Evolutionary conservation across 441 rosid species (phyloP).

Genomic region (Arabidopsis hybrid): DNA sequence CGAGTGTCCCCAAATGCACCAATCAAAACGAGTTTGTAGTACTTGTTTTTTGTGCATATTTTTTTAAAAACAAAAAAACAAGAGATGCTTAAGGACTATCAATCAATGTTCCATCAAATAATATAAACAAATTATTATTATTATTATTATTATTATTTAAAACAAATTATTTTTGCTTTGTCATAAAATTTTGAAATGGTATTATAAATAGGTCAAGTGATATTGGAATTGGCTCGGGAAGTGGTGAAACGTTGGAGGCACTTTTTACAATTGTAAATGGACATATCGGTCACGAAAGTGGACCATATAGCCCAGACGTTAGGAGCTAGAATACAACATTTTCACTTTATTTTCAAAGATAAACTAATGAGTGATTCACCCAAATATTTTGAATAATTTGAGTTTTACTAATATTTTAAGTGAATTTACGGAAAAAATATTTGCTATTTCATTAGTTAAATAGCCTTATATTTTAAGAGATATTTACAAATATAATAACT

Average conservation of each 20-base stretch:
- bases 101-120: not conserved
- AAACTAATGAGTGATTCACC: not conserved
- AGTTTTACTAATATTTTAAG: not conserved
- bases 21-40: conserved; percentile 11
- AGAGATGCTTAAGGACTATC: conserved; percentile 1
- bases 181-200: no score
- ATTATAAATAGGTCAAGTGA: not conserved
- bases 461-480: not conserved
- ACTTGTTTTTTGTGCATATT: conserved; percentile 3
- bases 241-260: conserved; percentile 8
- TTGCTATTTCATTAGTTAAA: not conserved
- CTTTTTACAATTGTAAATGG: conserved; percentile 19
- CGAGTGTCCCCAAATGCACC: conserved; percentile 29
- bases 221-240: conserved; percentile 18
- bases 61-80: not conserved
- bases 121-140: no score
- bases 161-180: no score
- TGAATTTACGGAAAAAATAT: not conserved
- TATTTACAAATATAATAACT: no score
- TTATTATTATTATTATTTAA: no score
- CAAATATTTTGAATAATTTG: not conserved
- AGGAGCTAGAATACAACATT: conserved; percentile 28
- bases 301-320: conserved; percentile 29
- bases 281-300: conserved; percentile 25
- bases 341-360: not conserved